Base-by-base conservation (phyloP, 371 early-diverging fungal genomes). In the Mucor sp. region DNA sequence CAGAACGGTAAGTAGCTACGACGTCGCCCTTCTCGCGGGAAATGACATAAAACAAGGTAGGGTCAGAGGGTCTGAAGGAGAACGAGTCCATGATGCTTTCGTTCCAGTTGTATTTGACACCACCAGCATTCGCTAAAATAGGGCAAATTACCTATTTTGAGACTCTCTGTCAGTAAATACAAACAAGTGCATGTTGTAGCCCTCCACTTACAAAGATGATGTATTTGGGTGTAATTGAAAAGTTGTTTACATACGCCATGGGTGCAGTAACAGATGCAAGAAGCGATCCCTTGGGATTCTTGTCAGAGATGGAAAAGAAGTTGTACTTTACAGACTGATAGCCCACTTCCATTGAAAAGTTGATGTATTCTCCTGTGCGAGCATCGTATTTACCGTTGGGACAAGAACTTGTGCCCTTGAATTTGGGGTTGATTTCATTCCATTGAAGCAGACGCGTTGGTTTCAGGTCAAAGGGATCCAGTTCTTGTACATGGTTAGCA, bases 301-400 rank as follows among this genome's bases (percentile, higher is more conserved):
- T 74, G 60, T 85, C 85, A 47, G 84, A 79, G 53, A 87, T 75
- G 0, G 89, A 81, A 62, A 93, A 86, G 66, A 91, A 87, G 50
- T 86, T 77, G 70, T 89, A 92, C 33, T 81, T 77, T 0, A 89
- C 84, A 5, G 86, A 78, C 41, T 87, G 81, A 75, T 85, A 85
- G 15, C 89, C 91, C n/a, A 90, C 79, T 48, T 89, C 91, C 86
- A 89, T 82, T 17, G 85, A 77, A 63, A 90, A 89, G 60, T 89
- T 87, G 75, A 91, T 87, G 68, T 90, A 83, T 80, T 93, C 91
- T 62, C 90, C 87, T 9, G 90, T 88, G 25, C 77, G 71, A 17
- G 82, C 68, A 76, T 94, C 94, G 59, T 78, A 83, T 72, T 85
- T 85, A 28, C 89, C 83, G 62, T 91, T 89, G n/a, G 93, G 89